Conservation (phyloP, 768 basidiomycete species). For the Fomitopsis serialis region DNA sequence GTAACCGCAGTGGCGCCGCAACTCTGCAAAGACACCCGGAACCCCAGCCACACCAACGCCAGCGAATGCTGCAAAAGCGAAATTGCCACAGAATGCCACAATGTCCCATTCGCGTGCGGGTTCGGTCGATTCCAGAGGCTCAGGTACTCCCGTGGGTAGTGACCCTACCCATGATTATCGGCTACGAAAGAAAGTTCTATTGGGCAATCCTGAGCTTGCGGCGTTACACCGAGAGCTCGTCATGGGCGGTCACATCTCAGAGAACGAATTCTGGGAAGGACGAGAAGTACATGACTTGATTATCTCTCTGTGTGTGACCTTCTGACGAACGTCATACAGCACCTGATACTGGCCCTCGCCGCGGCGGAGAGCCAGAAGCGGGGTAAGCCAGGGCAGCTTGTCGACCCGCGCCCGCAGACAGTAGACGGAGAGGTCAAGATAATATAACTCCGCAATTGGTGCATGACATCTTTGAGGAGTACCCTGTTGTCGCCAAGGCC, state of each 20-base stretch:
- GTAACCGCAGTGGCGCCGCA: conserved; percentile 45
- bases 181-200: conserved; percentile 72
- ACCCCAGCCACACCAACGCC: conserved; percentile 26
- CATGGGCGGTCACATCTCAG: conserved; percentile 76
- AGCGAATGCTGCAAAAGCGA: conserved; percentile 15
- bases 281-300: conserved; percentile 58
- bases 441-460: conserved; percentile 88
- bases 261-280: conserved; percentile 96
- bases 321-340: conserved; percentile 39
- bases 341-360: conserved; percentile 71
- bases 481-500: conserved; percentile 89
- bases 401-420: conserved; percentile 83
- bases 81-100: conserved; percentile 32
- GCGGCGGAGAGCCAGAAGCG: conserved; percentile 68
- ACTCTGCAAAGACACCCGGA: conserved; percentile 13
- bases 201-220: conserved; percentile 73
- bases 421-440: conserved; percentile 87
- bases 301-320: conserved; percentile 9
- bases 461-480: conserved; percentile 96
- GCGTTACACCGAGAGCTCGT: conserved; percentile 86
- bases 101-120: conserved; percentile 54
- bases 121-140: conserved; percentile 46
- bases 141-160: conserved; percentile 49
- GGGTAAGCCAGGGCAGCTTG: conserved; percentile 81
- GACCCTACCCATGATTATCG: conserved; percentile 66